phyloP scores from a whole-genome alignment of 2,329 filamentous ascomycete species.

The Periconia sp. region DNA sequence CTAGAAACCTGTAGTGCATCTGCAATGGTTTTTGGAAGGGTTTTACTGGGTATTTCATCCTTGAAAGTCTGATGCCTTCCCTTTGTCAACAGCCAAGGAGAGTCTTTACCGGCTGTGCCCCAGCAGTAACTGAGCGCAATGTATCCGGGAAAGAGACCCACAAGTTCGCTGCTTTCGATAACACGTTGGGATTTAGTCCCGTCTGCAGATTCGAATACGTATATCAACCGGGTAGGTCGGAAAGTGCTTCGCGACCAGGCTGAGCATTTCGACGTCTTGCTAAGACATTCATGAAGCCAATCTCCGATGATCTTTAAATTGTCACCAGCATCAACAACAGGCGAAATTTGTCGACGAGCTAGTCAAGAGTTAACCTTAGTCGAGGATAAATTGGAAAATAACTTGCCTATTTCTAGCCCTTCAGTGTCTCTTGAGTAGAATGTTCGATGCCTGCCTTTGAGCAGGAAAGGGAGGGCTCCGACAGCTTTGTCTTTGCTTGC shows the following conservation, averaged over 20 bases:
- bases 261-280: not conserved
- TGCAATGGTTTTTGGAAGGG: too few relatives aligned
- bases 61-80: not conserved
- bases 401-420: too few relatives aligned
- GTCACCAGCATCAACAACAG: not conserved
- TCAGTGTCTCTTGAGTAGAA: too few relatives aligned
- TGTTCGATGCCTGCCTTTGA: too few relatives aligned
- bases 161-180: not conserved
- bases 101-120: not conserved
- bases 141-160: not conserved
- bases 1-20: too few relatives aligned
- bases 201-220: too few relatives aligned
- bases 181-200: too few relatives aligned
- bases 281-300: not conserved
- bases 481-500: too few relatives aligned
- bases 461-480: too few relatives aligned
- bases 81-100: not conserved
- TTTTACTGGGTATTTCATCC: too few relatives aligned
- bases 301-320: not conserved
- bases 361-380: not conserved
- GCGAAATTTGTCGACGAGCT: not conserved
- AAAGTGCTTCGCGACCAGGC: not conserved
- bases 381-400: too few relatives aligned
- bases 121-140: not conserved
- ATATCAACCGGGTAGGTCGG: too few relatives aligned